Conservation (phyloP, 306 rosid genomes). For the Pyrus betulifolia region DNA sequence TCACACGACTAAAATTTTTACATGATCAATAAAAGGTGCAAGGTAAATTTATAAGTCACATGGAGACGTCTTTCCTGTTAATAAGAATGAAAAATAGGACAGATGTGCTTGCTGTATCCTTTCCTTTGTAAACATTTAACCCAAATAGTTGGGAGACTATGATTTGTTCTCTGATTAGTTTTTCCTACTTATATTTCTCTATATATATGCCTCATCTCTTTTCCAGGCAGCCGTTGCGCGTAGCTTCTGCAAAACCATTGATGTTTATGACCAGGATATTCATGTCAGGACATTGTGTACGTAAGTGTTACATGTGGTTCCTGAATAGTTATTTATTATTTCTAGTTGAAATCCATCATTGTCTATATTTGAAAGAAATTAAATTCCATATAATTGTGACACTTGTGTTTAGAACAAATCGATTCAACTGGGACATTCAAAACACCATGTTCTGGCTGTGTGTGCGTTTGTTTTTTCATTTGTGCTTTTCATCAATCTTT, state of each 20-base stretch:
- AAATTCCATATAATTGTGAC: not conserved
- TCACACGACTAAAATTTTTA: not conserved
- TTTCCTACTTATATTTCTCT: conserved; percentile 9
- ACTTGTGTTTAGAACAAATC: conserved; percentile 4
- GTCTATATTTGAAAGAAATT: not conserved
- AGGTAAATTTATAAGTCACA: not conserved
- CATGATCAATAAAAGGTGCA: not conserved
- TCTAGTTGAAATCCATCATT: not conserved
- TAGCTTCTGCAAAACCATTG: conserved; percentile 65
- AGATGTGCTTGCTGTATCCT: not conserved
- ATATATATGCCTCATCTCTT: conserved; percentile 13
- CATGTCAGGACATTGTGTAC: conserved; percentile 62
- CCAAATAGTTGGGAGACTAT: not conserved
- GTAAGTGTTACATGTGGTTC: conserved; percentile 39
- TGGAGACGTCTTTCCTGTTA: not conserved
- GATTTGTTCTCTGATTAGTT: not conserved
- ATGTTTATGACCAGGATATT: conserved; percentile 86
- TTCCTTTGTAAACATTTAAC: not conserved
- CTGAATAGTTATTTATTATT: not conserved
- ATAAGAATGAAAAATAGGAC: not conserved
- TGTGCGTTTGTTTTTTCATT: not conserved
- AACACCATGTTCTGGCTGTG: not conserved
- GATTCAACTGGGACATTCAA: not conserved
- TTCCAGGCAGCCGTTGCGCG: conserved; percentile 81
- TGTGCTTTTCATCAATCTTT: not conserved